Conservation (phyloP, 495 filamentous ascomycete genomes). For the Podospora appendiculata region DNA sequence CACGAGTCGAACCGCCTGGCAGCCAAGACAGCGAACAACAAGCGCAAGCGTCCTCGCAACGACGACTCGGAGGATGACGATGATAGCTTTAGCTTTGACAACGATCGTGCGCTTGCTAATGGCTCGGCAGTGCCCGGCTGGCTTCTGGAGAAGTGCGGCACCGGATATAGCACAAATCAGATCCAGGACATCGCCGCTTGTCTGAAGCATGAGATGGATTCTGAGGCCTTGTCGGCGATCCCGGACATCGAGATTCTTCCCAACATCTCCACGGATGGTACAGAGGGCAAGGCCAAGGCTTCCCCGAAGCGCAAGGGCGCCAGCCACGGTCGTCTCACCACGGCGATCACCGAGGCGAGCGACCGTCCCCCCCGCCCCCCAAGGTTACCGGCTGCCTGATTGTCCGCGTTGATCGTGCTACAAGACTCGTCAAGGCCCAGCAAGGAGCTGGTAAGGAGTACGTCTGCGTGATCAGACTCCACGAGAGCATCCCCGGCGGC, state of each 20-base stretch:
- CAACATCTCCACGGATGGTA: constrained; percentile 29
- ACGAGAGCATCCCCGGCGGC: background rate
- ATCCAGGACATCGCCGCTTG: constrained; percentile 29
- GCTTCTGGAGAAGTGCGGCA: constrained; percentile 24
- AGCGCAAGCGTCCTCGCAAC: constrained; percentile 17
- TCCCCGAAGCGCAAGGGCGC: constrained; percentile 7
- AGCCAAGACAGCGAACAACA: constrained; percentile 11
- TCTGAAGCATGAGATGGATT: constrained; percentile 25
- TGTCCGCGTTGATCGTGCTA: background rate
- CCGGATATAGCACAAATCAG: constrained; percentile 27
- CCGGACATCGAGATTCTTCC: constrained; percentile 66
- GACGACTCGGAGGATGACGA: constrained; percentile 18
- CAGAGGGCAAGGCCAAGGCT: constrained; percentile 4
- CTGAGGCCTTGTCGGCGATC: constrained; percentile 27
- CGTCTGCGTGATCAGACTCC: background rate
- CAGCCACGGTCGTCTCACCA: too few relatives aligned
- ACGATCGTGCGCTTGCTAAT: constrained; percentile 9
- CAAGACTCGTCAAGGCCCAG: background rate
- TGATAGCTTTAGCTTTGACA: background rate
- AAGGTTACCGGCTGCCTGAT: background rate
- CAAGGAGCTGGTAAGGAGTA: background rate
- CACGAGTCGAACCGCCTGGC: constrained; percentile 42
- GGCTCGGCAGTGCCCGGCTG: constrained; percentile 35
- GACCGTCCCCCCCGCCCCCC: too few relatives aligned
- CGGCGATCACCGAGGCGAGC: too few relatives aligned